Percentiles rank a stretch among this genome's conserved stretches.
Evolutionary conservation across 257 asterid species (phyloP).

Genomic region (Solanum virginianum): DNA sequence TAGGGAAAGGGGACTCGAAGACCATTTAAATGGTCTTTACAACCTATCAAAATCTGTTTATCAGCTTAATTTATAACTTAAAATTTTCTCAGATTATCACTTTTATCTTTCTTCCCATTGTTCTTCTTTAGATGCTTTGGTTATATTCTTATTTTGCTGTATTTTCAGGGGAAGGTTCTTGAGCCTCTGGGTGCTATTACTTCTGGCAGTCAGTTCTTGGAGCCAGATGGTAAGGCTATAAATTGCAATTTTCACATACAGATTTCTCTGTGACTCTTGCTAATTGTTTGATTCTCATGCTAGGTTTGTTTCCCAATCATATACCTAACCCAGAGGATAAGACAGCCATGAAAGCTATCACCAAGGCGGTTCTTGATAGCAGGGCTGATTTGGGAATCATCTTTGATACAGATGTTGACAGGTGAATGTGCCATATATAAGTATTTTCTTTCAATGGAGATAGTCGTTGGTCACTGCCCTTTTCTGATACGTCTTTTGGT

Average conservation of each 20-base stretch:
- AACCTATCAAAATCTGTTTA: neutral
- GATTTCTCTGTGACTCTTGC: neutral
- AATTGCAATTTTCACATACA: neutral
- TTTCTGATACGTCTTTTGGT: slow-evolving; percentile 5
- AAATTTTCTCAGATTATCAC: neutral
- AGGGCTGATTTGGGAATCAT: slow-evolving; percentile 95
- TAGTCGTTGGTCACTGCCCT: neutral
- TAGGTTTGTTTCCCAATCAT: slow-evolving; percentile 96
- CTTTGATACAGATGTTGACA: slow-evolving; percentile 98
- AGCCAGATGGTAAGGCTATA: slow-evolving; percentile 75
- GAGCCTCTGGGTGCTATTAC: slow-evolving; percentile 95
- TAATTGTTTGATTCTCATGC: slow-evolving; percentile 3
- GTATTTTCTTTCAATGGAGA: neutral
- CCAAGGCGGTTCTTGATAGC: slow-evolving; percentile 69
- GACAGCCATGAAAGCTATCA: slow-evolving; percentile 90
- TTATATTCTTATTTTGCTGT: slow-evolving; percentile 7
- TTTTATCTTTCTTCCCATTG: neutral
- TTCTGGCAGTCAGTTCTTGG: slow-evolving; percentile 94
- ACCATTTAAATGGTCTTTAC: neutral
- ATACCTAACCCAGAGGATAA: slow-evolving; percentile 99
- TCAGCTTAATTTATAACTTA: neutral
- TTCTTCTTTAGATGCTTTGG: neutral
- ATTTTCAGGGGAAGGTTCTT: slow-evolving; percentile 81
- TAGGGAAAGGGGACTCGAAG: neutral
- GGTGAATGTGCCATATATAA: slow-evolving; percentile 29